Evolutionary conservation across 257 asterid species (phyloP), one percentile per base, ranked within the genome.

Genomic region (Coffea canephora): DNA sequence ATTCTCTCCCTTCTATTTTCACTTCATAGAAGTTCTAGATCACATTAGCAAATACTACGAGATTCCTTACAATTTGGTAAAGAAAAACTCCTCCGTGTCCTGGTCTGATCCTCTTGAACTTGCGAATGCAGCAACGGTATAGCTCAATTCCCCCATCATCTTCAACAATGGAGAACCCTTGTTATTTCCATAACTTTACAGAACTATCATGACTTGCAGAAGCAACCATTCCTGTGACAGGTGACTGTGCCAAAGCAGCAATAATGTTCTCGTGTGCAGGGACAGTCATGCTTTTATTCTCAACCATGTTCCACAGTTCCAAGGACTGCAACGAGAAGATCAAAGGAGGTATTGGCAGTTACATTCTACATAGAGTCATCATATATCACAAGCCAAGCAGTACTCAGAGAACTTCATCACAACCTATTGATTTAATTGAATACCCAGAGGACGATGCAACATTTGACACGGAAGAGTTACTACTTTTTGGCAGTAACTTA

Each of bases 201-300:
- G 96, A 91, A 73, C 94, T 91, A 87, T 95, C 98, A 27, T 95
- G 99, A 88, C 99, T 93, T 59, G 97, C 99, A 34, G 98, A 93
- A 11, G 98, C 98, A 25, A 95, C 97, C 97, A 87, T 90, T 80
- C 98, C 98, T 0, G 97, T 91, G 21, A 83, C 87, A 31, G 97
- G 90, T 18, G 99, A 93, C 84, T 91, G 97, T 0, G 97, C 98
- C 87, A 95, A 81, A 48, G 97, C 92, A 69, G 97, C 91, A 55
- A 95, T 83, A 80, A 95, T 89, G 86, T 82, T 84, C 82, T 93
- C 97, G 36, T 93, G 98, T 0, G 98, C 99, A 2, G 91, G 86
- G 67, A 93, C 91, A 0, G 96, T 91, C 97, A 95, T 90, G 85
- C 93, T 91, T 84, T 89, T 93, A 84, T 93, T 91, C 85, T 93